Evolutionary conservation across 805 yeast species (phyloP).

Genomic region (Komagataella populi): DNA sequence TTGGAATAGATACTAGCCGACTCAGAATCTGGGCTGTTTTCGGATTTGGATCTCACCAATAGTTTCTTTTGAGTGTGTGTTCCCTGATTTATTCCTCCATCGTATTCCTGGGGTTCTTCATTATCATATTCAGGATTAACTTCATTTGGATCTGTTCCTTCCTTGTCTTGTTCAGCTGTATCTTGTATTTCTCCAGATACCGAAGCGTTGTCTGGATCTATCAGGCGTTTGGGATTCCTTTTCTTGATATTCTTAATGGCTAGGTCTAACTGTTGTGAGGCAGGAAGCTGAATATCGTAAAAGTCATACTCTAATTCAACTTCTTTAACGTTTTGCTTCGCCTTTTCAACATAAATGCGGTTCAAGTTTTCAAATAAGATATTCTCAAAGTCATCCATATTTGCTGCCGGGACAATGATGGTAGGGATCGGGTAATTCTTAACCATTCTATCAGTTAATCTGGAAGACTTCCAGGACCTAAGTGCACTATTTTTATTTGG

Average conservation of each 20-base stretch:
- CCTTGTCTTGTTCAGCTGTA: neutral
- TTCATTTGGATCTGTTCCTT: neutral
- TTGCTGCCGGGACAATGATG: conserved; percentile 50
- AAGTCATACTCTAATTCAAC: conserved; percentile 9
- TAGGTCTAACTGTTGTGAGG: neutral
- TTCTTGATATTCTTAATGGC: neutral
- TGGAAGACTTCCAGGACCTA: conserved; percentile 46
- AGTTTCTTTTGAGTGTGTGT: neutral
- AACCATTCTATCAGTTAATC: conserved; percentile 51
- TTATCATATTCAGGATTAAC: neutral
- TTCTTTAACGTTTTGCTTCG: conserved; percentile 7
- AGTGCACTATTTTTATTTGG: conserved; percentile 35
- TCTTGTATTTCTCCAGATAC: neutral
- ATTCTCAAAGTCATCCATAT: conserved; percentile 38
- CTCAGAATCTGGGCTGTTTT: conserved; percentile 2
- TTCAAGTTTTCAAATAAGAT: conserved; percentile 22
- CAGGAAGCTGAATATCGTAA: neutral
- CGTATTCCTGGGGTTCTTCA: neutral
- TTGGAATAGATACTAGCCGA: conserved; percentile 9
- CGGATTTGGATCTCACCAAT: neutral
- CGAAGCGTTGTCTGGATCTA: neutral
- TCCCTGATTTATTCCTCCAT: neutral
- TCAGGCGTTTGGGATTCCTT: neutral
- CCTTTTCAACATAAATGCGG: conserved; percentile 8
- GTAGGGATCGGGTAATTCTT: conserved; percentile 53